A percentile compares a stretch with the other conserved stretches of the same genome.
Evolutionary conservation across 148 eudicot species (phyloP).

Genomic region (Gaultheria prostrata): DNA sequence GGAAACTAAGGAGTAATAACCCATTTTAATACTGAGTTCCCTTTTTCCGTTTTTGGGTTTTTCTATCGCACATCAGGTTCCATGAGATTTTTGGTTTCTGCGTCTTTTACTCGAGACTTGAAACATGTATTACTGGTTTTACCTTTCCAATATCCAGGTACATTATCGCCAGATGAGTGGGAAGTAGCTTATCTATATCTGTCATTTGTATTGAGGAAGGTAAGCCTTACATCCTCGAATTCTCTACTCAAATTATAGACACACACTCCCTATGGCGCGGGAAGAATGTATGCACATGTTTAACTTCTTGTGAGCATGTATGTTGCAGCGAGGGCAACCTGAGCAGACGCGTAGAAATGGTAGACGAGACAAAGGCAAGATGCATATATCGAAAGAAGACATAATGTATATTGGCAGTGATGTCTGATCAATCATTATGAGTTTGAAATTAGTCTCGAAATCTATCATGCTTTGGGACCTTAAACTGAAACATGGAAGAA

Average conservation of each 20-base stretch:
- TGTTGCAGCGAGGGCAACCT: constrained; percentile 72
- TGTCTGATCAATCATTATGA: neutral
- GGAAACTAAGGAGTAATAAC: neutral
- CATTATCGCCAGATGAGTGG: constrained; percentile 91
- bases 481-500: neutral
- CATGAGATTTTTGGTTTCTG: neutral
- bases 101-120: neutral
- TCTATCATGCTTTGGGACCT: neutral
- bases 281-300: neutral
- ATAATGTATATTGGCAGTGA: neutral
- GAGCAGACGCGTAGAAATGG: constrained; percentile 36
- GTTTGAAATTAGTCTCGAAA: neutral
- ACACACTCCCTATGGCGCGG: neutral
- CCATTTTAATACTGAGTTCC: neutral
- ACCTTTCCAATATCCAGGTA: constrained; percentile 45
- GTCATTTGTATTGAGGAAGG: constrained; percentile 89
- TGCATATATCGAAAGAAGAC: constrained; percentile 15
- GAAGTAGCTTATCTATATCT: constrained; percentile 90
- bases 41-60: neutral
- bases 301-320: neutral
- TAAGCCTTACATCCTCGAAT: constrained; percentile 15
- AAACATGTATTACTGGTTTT: neutral
- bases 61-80: neutral
- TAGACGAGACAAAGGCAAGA: constrained; percentile 66
- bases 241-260: too few relatives aligned